Evolutionary conservation across 139 green algal genomes (phyloP).

Genomic region (Ettlia oleoabundans): DNA sequence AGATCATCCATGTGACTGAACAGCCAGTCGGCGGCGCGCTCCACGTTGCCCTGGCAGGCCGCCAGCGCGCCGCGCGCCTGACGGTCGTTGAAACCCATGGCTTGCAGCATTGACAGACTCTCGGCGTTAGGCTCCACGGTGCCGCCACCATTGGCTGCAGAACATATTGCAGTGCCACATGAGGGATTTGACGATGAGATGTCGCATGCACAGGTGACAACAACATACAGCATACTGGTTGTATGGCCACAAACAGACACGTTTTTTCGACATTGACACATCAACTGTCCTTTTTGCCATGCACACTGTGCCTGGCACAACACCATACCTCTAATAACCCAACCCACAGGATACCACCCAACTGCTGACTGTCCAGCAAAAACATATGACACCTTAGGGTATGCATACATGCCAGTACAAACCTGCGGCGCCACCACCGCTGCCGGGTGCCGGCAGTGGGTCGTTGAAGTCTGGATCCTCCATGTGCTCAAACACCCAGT

Average conservation of each 20-base stretch:
- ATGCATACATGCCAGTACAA: no score
- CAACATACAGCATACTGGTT: no score
- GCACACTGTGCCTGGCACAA: no score
- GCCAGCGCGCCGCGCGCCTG: constrained; percentile 70
- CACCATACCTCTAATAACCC: no score
- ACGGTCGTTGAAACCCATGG: constrained; percentile 86
- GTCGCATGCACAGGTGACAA: no score
- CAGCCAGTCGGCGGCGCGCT: constrained; percentile 94
- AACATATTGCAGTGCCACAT: background rate
- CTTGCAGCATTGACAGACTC: constrained; percentile 67
- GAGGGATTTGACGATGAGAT: background rate
- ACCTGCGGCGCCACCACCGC: background rate
- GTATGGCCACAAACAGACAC: no score
- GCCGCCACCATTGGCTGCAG: background rate
- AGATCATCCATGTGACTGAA: constrained; percentile 91
- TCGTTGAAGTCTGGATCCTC: constrained; percentile 92
- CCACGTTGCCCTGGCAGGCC: constrained; percentile 75
- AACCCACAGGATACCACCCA: no score
- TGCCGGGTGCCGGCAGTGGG: constrained; percentile 56
- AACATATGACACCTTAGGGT: no score
- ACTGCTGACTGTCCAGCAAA: no score
- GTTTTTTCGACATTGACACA: no score
- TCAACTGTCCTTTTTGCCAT: no score
- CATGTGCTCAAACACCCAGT: constrained; percentile 95
- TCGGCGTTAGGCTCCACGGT: constrained; percentile 47